Evolutionary conservation across 345 rosid genomes (phyloP), one percentile per base, ranked within the genome.

Genomic region (Melastoma malabathricum): DNA sequence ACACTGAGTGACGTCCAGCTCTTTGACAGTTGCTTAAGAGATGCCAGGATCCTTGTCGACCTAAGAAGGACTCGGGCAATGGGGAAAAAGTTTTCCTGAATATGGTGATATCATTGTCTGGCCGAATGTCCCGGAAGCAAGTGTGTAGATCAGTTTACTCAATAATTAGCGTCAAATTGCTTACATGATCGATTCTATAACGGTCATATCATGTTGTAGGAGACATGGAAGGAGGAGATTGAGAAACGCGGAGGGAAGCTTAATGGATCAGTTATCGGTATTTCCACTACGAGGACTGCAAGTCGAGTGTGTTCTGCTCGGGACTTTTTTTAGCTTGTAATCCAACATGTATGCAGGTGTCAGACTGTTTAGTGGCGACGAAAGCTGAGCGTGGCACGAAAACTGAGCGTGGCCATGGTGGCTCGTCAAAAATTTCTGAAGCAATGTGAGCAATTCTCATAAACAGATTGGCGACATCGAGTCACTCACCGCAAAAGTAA

Each of bases 91-190:
- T 89, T 29, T 75, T 89, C 20, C 38, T 65, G 13, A 95, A 87
- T 54, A 68, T 79, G 80, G 54, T 73, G 71, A 69, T 87, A n/a
- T 70, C 86, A 9, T 70, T 88, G 3, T 72, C 71, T 49, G 90
- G 88, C 49, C 84, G 82, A 48, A 82, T 82, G 54, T 71, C 82
- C 3, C 68, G 73, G 31, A 84, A 85, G 43, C 94, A 82, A 66
- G 90, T 84, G 61, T 34, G 69, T 47, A 13, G 27, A 9, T 8
- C 54, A 13, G 2, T 1, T 10, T 47, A 39, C 13, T 10, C 31
- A 29, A 27, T 45, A 9, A n/a, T n/a, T 59, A 15, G 2, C 18
- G 41, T 15, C 18, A 9, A 38, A 44, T 18, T 10, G 39, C 20
- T 55, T 22, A 8, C 0, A 51, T 22, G 47, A 29, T 34, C 8